These are phyloP conservation scores for Panicum miliaceum DNA, from an alignment of 176 grass and related monocot species.

Conservation along the genomic window DNA sequence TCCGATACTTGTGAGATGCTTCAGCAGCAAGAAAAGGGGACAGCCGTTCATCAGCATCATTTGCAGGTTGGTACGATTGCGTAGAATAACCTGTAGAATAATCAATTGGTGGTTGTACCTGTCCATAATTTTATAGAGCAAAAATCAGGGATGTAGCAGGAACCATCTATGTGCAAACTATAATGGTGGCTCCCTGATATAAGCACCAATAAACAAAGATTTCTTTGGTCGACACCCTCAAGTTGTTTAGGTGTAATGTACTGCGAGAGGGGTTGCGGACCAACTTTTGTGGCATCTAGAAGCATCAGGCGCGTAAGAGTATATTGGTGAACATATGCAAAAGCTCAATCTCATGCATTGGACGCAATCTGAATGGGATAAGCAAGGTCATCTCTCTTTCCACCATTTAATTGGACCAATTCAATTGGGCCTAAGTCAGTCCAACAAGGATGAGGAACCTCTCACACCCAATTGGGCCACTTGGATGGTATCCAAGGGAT, in stretches of 20 bases:
- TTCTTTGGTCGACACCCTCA: background rate
- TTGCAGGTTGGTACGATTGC: constrained; percentile 57
- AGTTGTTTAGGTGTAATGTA: background rate
- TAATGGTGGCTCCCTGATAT: background rate
- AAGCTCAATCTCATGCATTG: background rate
- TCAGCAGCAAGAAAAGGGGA: constrained; percentile 67
- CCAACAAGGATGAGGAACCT: background rate
- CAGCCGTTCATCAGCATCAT: constrained; percentile 62
- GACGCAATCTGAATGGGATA: background rate
- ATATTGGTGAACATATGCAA: background rate
- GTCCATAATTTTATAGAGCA: constrained; percentile 17
- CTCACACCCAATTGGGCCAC: background rate
- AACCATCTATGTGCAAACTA: background rate
- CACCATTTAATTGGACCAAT: background rate
- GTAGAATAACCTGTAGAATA: constrained; percentile 54
- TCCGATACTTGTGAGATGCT: constrained; percentile 66
- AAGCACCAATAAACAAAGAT: background rate
- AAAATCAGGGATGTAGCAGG: background rate
- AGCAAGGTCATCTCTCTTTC: background rate
- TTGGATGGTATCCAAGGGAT: background rate
- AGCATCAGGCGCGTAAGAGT: background rate
- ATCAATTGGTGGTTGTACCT: constrained; percentile 72
- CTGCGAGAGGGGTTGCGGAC: background rate
- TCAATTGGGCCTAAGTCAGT: background rate
- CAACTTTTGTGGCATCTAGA: background rate